Conservation (phyloP, 805 yeast genomes). For the Candida incommunis region DNA sequence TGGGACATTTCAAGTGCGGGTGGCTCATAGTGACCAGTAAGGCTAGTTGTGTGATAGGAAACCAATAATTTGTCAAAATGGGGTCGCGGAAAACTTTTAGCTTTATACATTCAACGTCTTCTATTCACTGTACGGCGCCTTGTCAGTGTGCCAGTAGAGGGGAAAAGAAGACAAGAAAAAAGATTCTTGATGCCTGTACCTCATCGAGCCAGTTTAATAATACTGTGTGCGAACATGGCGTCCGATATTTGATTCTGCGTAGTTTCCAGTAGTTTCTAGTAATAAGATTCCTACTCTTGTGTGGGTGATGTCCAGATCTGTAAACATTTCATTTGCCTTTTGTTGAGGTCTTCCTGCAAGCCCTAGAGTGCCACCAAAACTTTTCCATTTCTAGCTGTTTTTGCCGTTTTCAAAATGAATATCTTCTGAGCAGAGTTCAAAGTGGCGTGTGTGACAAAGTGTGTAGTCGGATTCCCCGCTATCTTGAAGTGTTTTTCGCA, state of each 20-base stretch:
- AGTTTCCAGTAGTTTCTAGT: background rate
- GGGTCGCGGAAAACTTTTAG: background rate
- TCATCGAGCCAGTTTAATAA: background rate
- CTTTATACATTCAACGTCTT: background rate
- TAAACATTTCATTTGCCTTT: too few relatives aligned
- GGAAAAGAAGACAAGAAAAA: background rate
- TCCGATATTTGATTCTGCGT: background rate
- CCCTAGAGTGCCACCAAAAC: too few relatives aligned
- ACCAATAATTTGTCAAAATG: background rate
- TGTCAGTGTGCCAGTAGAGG: constrained; percentile 1
- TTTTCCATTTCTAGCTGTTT: too few relatives aligned
- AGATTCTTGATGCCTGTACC: background rate
- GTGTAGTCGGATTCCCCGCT: too few relatives aligned
- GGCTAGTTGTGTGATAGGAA: background rate
- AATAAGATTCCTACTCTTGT: too few relatives aligned
- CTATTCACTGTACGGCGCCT: constrained; percentile 1
- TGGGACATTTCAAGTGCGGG: too few relatives aligned
- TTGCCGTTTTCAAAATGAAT: too few relatives aligned
- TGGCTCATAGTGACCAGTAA: background rate
- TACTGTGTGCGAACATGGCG: constrained; percentile 1
- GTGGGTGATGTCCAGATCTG: too few relatives aligned
- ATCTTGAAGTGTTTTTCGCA: too few relatives aligned
- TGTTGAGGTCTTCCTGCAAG: too few relatives aligned
- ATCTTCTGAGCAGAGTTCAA: too few relatives aligned
- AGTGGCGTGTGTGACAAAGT: too few relatives aligned